Conservation (phyloP, 345 rosid genomes). For the Euphorbia lathyris region DNA sequence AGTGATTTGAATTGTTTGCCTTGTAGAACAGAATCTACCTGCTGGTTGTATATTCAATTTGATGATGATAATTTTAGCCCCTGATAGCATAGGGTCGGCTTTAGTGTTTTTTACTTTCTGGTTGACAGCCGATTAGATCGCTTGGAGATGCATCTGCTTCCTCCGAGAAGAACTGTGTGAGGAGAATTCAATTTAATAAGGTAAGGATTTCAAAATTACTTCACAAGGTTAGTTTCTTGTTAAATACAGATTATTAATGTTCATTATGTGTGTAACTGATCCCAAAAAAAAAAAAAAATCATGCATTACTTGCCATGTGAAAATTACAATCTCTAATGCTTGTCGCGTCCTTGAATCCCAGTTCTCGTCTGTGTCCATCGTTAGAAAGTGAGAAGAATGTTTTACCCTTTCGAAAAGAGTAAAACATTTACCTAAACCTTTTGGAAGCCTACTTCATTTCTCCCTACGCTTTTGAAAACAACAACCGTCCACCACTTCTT, state of each 20-base stretch:
- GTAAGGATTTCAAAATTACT: conserved; percentile 85
- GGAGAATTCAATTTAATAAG: conserved; percentile 79
- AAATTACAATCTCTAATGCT: conserved; percentile 86
- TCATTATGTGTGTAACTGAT: neutral
- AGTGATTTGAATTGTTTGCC: too few species aligned
- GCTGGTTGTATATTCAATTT: too few species aligned
- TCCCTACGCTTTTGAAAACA: too few species aligned
- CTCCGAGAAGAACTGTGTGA: conserved; percentile 83
- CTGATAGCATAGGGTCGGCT: too few species aligned
- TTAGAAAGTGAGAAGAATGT: too few species aligned
- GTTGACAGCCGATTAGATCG: conserved; percentile 60
- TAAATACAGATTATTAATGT: neutral
- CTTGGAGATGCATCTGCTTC: conserved; percentile 93
- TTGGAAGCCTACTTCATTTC: too few species aligned
- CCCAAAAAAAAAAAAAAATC: conserved; percentile 7
- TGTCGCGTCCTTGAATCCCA: conserved; percentile 94
- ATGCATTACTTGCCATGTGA: conserved; percentile 39
- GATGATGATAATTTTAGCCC: too few species aligned
- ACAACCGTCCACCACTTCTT: too few species aligned
- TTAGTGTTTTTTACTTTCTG: conserved; percentile 18
- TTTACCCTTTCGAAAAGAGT: too few species aligned
- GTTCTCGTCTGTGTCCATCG: too few species aligned
- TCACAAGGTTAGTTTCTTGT: conserved; percentile 58
- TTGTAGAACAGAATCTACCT: too few species aligned
- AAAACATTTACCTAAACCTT: too few species aligned